Base-by-base conservation (phyloP, 352 stramenopile genomes). In the Globisporangium recalcitrans region DNA sequence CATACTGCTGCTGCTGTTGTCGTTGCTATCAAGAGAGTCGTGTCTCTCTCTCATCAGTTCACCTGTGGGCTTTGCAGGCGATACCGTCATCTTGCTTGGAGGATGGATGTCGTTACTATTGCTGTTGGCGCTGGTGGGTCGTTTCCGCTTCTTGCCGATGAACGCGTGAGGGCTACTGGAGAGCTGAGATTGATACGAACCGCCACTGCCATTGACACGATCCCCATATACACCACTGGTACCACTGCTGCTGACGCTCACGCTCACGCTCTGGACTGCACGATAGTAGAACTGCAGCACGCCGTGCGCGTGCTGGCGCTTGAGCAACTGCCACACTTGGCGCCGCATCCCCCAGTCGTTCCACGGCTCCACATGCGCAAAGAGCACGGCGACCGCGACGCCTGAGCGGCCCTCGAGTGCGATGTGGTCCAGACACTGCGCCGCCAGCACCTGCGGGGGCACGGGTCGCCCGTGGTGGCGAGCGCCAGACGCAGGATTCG, bases 361-460 rank as follows among this genome's bases (percentile, higher is more conserved):
- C 14, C 16, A 55, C 7, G 77, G 72, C 9, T 89, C 78, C 9
- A 85, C 60, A 14, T 57, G 66, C 22, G 70, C 67, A 49, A 91
- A 74, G 4, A 91, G 48, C 8, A 54, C 57, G 8, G 59, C 42
- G 0, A 91, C 36, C 1, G 73, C 70, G 10, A 88, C 51, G 16
- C 83, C 83, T 0, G 62, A 52, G 26, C 68, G 58, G 13, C 83
- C 80, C 63, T 88, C 83, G 0, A 90, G 70, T 27, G 83, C 75
- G 24, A 90, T 69, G 63, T 83, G 64, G 66, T 92, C 80, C 66
- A 90, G 75, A 38, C 76, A 84, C 4, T 72, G 70, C 34, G 80
- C 80, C 40, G 76, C 75, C 46, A 91, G 69, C 67, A 78, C 73
- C 22, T 71, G 69, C 29, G 76, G 74, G 8, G 67, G 74, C 64